A percentile compares a stretch with the other conserved stretches of the same genome.
Conservation (phyloP, 2,329 filamentous ascomycete species). For the Ophiostoma perfectum region DNA sequence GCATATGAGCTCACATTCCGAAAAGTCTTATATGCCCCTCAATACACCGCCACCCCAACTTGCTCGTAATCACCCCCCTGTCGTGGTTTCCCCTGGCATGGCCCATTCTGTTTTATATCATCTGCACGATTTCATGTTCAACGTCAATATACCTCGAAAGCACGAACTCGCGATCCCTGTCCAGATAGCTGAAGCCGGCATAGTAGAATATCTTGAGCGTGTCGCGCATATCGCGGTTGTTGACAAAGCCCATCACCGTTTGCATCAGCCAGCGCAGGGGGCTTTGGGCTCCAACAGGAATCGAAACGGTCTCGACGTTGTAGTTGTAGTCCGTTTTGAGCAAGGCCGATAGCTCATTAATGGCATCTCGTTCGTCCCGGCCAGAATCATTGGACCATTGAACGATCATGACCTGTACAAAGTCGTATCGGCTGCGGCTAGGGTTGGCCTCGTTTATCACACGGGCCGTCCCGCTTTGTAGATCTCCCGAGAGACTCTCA, state of each 20-base stretch:
- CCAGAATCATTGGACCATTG: conserved; percentile 53
- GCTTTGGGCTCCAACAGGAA: conserved; percentile 44
- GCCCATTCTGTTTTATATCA: not conserved
- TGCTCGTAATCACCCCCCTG: not conserved
- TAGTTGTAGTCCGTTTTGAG: conserved; percentile 51
- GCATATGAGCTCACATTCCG: conserved; percentile 1
- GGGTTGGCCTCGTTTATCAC: conserved; percentile 43
- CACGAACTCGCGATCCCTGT: conserved; percentile 53
- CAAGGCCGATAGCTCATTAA: conserved; percentile 46
- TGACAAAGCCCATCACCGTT: conserved; percentile 49
- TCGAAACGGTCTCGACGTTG: conserved; percentile 43
- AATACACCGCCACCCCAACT: too few relatives aligned
- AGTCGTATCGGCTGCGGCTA: conserved; percentile 48
- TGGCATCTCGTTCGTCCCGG: conserved; percentile 36
- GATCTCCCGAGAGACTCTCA: conserved; percentile 47
- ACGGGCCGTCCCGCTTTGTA: conserved; percentile 47
- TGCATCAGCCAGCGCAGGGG: conserved; percentile 51
- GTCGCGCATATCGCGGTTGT: conserved; percentile 50
- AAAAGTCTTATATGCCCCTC: conserved; percentile 2
- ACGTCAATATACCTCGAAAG: conserved; percentile 44
- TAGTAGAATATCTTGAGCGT: conserved; percentile 57
- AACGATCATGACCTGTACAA: conserved; percentile 50
- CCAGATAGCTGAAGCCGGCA: conserved; percentile 49
- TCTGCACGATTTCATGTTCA: not conserved
- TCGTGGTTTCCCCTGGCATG: not conserved